Percentiles rank a stretch among this genome's conserved stretches.
Conservation (phyloP, 352 stramenopile species). For the Phytophthora syringae region DNA sequence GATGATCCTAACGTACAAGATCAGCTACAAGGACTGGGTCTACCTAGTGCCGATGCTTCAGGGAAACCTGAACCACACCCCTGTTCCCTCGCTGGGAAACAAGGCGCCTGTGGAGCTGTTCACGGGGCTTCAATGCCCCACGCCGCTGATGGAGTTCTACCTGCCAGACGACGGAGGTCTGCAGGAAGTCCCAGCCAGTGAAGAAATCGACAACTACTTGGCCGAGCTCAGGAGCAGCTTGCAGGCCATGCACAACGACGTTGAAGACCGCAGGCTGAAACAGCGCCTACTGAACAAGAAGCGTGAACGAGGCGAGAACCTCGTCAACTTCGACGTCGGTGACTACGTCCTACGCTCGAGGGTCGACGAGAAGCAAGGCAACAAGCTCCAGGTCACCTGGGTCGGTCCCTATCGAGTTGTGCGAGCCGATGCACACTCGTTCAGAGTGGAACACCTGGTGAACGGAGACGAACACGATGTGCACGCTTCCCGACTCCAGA, state of each 20-base stretch:
- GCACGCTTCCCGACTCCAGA: not conserved
- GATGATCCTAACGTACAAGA: constrained; percentile 27
- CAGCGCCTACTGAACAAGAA: constrained; percentile 16
- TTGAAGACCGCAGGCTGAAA: not conserved
- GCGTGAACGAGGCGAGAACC: not conserved
- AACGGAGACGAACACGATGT: not conserved
- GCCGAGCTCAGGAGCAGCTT: not conserved
- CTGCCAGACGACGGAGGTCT: not conserved
- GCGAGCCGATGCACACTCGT: constrained; percentile 14
- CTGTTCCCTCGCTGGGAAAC: no score
- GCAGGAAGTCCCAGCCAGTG: not conserved
- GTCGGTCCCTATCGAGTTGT: constrained; percentile 1
- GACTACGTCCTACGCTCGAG: constrained; percentile 9
- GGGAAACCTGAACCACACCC: constrained; percentile 39
- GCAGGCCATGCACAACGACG: constrained; percentile 2
- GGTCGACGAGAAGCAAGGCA: constrained; percentile 5
- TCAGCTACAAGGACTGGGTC: constrained; percentile 24
- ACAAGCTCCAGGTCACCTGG: constrained; percentile 16
- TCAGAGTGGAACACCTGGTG: constrained; percentile 10
- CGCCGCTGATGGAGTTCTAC: constrained; percentile 7
- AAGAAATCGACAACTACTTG: constrained; percentile 1
- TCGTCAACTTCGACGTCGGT: constrained; percentile 12
- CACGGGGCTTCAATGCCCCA: constrained; percentile 7
- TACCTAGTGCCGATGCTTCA: constrained; percentile 32
- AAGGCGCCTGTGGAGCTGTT: constrained; percentile 30